phyloP scores from a whole-genome alignment of 371 early-diverging fungal genomes.

The Saksenaea oblongispora region DNA sequence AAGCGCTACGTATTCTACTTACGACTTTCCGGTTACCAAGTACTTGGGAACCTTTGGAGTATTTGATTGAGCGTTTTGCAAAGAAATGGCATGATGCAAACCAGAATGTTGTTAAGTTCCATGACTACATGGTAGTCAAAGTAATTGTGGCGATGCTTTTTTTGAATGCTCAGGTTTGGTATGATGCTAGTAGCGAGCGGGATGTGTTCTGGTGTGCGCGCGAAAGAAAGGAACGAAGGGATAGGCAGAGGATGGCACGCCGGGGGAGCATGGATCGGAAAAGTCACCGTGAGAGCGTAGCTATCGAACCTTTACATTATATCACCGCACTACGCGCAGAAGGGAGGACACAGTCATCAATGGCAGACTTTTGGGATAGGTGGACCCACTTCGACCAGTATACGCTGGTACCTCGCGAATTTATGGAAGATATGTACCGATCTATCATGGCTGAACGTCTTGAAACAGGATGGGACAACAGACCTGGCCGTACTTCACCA shows the following conservation, averaged over 20 bases:
- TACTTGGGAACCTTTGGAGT: slow-evolving; percentile 73
- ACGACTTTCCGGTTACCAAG: slow-evolving; percentile 77
- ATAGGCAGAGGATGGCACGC: slow-evolving; percentile 29
- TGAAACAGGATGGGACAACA: slow-evolving; percentile 61
- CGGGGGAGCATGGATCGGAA: slow-evolving; percentile 36
- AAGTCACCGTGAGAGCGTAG: slow-evolving; percentile 28
- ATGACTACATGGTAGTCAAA: slow-evolving; percentile 67
- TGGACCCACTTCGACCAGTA: slow-evolving; percentile 53
- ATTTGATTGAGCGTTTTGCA: slow-evolving; percentile 78
- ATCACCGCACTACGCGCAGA: slow-evolving; percentile 37
- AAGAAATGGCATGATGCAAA: slow-evolving; percentile 75
- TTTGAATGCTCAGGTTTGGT: slow-evolving; percentile 88
- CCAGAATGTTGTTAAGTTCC: slow-evolving; percentile 58
- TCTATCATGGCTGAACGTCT: slow-evolving; percentile 53
- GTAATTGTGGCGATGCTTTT: slow-evolving; percentile 84
- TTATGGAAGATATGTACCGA: slow-evolving; percentile 53
- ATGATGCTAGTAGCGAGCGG: slow-evolving; percentile 54
- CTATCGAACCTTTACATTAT: slow-evolving; percentile 45
- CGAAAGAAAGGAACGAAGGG: slow-evolving; percentile 41
- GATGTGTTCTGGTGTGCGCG: slow-evolving; percentile 55
- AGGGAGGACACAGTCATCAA: slow-evolving; percentile 23
- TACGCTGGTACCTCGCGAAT: slow-evolving; percentile 42
- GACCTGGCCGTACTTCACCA: slow-evolving; percentile 7
- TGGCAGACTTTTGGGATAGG: slow-evolving; percentile 45
- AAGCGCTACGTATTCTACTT: slow-evolving; percentile 78